These are phyloP conservation scores for Aspergillus thermomutatus DNA, from an alignment of 2,329 filamentous ascomycete species.

Conservation along the genomic window DNA sequence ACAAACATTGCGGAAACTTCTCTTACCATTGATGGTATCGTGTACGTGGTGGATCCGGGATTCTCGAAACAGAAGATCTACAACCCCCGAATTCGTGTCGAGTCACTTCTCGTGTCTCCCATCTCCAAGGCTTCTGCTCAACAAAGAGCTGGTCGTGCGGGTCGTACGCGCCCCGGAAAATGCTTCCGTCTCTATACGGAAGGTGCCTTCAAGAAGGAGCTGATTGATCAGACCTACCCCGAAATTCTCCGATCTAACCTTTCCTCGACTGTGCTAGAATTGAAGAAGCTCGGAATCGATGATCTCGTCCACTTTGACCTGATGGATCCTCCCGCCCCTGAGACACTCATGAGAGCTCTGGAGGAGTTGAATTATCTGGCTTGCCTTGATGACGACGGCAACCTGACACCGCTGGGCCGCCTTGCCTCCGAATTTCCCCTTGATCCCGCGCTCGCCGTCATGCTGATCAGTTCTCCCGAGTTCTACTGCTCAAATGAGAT, in stretches of 20 bases:
- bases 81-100: conserved; percentile 92
- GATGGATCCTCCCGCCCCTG: conserved; percentile 96
- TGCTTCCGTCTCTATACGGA: conserved; percentile 98
- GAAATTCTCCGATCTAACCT: conserved; percentile 94
- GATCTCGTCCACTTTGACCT: conserved; percentile 98
- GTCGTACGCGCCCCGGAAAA: conserved; percentile 96
- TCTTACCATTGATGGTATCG: conserved; percentile 96
- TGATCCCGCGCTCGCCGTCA: conserved; percentile 89
- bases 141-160: conserved; percentile 96
- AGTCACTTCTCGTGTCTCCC: conserved; percentile 93
- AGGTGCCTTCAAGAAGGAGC: conserved; percentile 91
- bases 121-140: conserved; percentile 98
- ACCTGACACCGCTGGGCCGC: conserved; percentile 79
- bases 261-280: conserved; percentile 87
- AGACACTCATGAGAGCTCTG: conserved; percentile 95
- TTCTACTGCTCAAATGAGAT: conserved; percentile 99
- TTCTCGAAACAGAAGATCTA: conserved; percentile 99
- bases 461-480: conserved; percentile 95
- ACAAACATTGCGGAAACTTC: conserved; percentile 98
- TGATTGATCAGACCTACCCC: conserved; percentile 95
- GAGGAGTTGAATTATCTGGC: conserved; percentile 98
- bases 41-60: conserved; percentile 97
- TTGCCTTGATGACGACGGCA: conserved; percentile 93
- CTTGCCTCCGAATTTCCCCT: conserved; percentile 93
- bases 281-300: conserved; percentile 95